Conservation (phyloP, 2,329 filamentous ascomycete genomes). For the Xylariaceae sp. region DNA sequence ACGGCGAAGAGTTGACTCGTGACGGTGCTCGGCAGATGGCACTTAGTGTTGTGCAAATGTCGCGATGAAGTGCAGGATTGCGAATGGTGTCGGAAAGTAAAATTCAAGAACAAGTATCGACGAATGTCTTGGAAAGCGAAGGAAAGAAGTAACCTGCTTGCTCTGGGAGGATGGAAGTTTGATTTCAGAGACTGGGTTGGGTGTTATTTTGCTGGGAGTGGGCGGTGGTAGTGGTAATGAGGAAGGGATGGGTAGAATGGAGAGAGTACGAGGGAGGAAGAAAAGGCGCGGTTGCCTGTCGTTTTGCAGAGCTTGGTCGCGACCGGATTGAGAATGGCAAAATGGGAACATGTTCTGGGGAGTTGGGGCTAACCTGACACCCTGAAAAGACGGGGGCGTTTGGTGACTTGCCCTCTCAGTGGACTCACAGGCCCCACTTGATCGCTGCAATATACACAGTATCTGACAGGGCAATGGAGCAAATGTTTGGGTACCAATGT, state of each 20-base stretch:
- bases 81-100: not conserved
- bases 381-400: too few relatives aligned
- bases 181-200: constrained; percentile 6
- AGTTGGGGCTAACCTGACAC: constrained; percentile 3
- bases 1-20: too few relatives aligned
- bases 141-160: constrained; percentile 12
- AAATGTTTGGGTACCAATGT: too few relatives aligned
- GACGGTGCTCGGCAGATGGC: not conserved
- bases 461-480: too few relatives aligned
- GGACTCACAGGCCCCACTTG: too few relatives aligned
- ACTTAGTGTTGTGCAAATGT: not conserved
- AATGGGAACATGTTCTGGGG: not conserved
- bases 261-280: not conserved
- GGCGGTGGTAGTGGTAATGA: constrained; percentile 5
- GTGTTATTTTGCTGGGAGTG: constrained; percentile 9
- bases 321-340: constrained; percentile 2
- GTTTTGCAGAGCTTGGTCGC: constrained; percentile 8
- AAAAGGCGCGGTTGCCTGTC: constrained; percentile 4
- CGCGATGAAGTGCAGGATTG: not conserved
- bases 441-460: too few relatives aligned
- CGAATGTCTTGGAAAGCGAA: constrained; percentile 18
- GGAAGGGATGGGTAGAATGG: constrained; percentile 1
- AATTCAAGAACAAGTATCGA: not conserved
- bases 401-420: too few relatives aligned
- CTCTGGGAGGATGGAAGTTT: not conserved